Conservation (phyloP, 1,284 basidiomycete species). For the Butyriboletus appendiculatus region DNA sequence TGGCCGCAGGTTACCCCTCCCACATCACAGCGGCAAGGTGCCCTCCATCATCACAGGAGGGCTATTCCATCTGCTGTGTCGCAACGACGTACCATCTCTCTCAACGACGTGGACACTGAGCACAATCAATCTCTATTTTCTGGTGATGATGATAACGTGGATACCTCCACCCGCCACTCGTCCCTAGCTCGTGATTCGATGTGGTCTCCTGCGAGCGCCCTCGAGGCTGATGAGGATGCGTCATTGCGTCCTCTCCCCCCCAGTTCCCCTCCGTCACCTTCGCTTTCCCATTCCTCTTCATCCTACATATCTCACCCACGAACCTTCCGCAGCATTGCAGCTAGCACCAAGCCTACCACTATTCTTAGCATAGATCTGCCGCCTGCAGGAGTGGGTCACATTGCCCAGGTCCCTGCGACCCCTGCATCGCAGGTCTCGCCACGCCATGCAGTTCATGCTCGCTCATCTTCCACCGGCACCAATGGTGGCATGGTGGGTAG, state of each 20-base stretch:
- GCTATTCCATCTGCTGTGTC: constrained; percentile 38
- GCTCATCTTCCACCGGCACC: constrained; percentile 57
- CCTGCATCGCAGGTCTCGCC: constrained; percentile 46
- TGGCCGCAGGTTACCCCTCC: constrained; percentile 21
- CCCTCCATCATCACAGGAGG: constrained; percentile 27
- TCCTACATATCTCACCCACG: constrained; percentile 79
- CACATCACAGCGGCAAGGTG: constrained; percentile 30
- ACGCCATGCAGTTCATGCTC: constrained; percentile 55
- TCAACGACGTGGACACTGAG: constrained; percentile 51
- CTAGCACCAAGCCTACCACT: constrained; percentile 95
- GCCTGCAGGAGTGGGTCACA: constrained; percentile 82
- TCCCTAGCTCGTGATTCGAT: constrained; percentile 65
- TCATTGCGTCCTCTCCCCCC: constrained; percentile 86
- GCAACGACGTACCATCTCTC: constrained; percentile 61
- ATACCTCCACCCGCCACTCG: constrained; percentile 49
- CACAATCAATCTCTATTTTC: constrained; percentile 34
- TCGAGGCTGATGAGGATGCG: constrained; percentile 88
- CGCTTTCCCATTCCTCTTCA: constrained; percentile 76
- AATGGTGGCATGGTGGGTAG: constrained; percentile 43
- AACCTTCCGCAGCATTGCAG: constrained; percentile 78
- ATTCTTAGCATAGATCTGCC: constrained; percentile 84
- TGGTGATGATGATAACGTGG: constrained; percentile 46
- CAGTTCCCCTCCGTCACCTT: constrained; percentile 80
- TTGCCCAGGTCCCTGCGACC: constrained; percentile 79
- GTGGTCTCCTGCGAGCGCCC: constrained; percentile 71